Conservation (phyloP, 1,284 basidiomycete genomes). For the Boletellus deceptivus region DNA sequence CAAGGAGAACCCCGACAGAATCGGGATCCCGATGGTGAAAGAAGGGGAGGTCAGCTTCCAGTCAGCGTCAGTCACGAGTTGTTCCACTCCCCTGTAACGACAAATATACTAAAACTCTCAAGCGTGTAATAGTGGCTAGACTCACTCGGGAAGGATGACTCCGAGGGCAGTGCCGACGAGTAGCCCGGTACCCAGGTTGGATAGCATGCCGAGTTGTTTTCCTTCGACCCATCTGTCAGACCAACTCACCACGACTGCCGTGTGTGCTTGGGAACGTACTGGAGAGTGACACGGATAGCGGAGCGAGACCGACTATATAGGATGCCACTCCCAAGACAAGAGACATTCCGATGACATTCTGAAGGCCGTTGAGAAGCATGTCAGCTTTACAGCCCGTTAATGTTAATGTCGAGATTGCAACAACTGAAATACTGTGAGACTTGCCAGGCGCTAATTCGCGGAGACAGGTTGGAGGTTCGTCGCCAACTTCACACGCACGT, state of each 20-base stretch:
- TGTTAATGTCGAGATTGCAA: neutral
- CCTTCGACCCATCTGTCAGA: slow-evolving; percentile 38
- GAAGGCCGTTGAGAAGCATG: slow-evolving; percentile 31
- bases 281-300: slow-evolving; percentile 70
- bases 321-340: slow-evolving; percentile 69
- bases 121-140: slow-evolving; percentile 17
- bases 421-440: neutral
- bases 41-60: slow-evolving; percentile 31
- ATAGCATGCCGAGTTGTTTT: slow-evolving; percentile 57
- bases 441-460: neutral
- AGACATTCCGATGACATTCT: slow-evolving; percentile 57
- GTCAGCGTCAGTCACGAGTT: slow-evolving; percentile 39
- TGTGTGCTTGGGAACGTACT: slow-evolving; percentile 49
- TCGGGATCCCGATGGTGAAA: slow-evolving; percentile 63
- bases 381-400: neutral
- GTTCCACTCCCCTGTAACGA: slow-evolving; percentile 57
- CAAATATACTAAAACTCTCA: neutral
- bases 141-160: slow-evolving; percentile 90
- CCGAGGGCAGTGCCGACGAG: slow-evolving; percentile 86
- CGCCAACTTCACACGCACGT: neutral
- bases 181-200: slow-evolving; percentile 77
- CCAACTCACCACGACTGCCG: neutral
- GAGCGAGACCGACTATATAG: slow-evolving; percentile 71
- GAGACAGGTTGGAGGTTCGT: too few relatives aligned
- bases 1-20: slow-evolving; percentile 79